Evolutionary conservation across 257 asterid genomes (phyloP).

Genomic region (Eustoma russellianum): DNA sequence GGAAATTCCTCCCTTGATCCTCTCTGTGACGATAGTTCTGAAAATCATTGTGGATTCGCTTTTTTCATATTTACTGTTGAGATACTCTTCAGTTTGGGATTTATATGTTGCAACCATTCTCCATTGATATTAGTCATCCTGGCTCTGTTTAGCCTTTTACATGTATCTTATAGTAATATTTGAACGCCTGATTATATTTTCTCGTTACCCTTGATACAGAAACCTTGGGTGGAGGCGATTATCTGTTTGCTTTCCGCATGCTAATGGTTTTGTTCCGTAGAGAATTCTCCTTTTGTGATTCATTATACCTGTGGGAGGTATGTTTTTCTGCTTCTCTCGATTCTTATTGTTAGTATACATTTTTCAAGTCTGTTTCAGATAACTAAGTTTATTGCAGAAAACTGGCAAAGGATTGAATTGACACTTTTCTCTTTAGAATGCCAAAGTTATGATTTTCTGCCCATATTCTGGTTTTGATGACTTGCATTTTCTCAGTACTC

Average conservation of each 20-base stretch:
- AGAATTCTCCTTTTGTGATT: conserved; percentile 89
- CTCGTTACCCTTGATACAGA: conserved; percentile 39
- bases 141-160: neutral
- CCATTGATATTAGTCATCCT: neutral
- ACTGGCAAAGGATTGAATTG: too few relatives aligned
- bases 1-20: too few relatives aligned
- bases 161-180: neutral
- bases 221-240: conserved; percentile 82
- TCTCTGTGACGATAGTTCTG: too few relatives aligned
- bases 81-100: neutral
- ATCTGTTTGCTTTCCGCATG: conserved; percentile 90
- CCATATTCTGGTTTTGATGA: too few relatives aligned
- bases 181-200: neutral
- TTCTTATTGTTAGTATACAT: neutral
- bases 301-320: conserved; percentile 96
- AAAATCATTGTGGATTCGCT: too few relatives aligned
- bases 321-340: neutral
- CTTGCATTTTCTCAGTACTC: too few relatives aligned
- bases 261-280: conserved; percentile 94
- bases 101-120: neutral
- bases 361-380: too few relatives aligned
- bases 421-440: too few relatives aligned
- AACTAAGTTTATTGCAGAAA: too few relatives aligned
- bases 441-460: too few relatives aligned
- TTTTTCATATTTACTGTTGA: too few relatives aligned